A percentile compares a stretch with the other conserved stretches of the same genome.
phyloP scores from a whole-genome alignment of 2,329 filamentous ascomycete genomes.

The Penicillium palitans region DNA sequence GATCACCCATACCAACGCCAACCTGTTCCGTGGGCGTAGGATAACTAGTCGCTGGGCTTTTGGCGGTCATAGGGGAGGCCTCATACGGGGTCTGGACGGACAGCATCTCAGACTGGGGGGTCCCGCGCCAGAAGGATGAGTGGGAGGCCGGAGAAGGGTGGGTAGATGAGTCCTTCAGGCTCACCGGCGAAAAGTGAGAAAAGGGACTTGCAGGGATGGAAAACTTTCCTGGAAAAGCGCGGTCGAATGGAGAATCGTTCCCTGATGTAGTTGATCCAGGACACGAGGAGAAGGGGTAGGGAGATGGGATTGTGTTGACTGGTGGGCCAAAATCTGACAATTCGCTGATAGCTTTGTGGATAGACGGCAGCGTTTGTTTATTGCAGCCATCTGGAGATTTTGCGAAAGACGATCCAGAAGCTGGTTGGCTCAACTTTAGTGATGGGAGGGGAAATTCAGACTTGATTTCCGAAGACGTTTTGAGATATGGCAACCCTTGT shows the following conservation, averaged over 20 bases:
- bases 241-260: conserved; percentile 33
- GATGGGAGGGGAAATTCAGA: conserved; percentile 40
- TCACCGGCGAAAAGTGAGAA: conserved; percentile 42
- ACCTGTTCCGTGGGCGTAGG: conserved; percentile 44
- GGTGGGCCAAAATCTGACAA: conserved; percentile 30
- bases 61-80: conserved; percentile 30
- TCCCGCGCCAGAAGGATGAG: conserved; percentile 30
- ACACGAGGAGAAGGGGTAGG: conserved; percentile 27
- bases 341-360: conserved; percentile 40
- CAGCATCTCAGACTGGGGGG: conserved; percentile 30
- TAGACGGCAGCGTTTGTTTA: conserved; percentile 43
- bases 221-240: conserved; percentile 33
- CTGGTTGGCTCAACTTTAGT: conserved; percentile 43
- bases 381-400: conserved; percentile 37
- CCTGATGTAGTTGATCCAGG: conserved; percentile 30
- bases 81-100: conserved; percentile 34
- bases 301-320: conserved; percentile 27
- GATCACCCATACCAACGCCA: conserved; percentile 23
- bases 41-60: conserved; percentile 41
- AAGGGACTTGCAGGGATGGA: conserved; percentile 38
- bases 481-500: conserved; percentile 14
- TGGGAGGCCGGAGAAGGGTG: conserved; percentile 39
- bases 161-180: conserved; percentile 37
- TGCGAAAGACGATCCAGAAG: conserved; percentile 14
- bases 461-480: conserved; percentile 33